phyloP scores from a whole-genome alignment of 129 eudicot species.

The Artemisia argyi region DNA sequence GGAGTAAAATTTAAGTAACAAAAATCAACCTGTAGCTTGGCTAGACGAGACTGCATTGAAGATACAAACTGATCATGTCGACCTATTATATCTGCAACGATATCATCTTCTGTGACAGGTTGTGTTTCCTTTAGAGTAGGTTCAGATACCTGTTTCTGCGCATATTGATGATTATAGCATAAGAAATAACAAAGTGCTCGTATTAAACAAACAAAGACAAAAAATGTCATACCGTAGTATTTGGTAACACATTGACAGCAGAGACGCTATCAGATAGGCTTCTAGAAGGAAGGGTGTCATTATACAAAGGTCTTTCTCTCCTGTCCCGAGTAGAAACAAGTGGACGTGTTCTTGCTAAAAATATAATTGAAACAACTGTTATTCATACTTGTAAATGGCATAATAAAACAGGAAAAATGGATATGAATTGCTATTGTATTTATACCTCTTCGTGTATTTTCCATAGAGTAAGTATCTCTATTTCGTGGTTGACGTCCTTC shows the following conservation, averaged over 20 bases:
- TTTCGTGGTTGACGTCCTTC: constrained; percentile 53
- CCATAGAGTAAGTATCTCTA: constrained; percentile 49
- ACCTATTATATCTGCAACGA: constrained; percentile 61
- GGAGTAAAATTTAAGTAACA: neutral
- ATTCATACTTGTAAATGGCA: constrained; percentile 22
- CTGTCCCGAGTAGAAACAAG: constrained; percentile 70
- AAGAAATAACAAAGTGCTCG: constrained; percentile 7
- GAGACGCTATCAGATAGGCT: constrained; percentile 42
- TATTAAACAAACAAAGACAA: constrained; percentile 11
- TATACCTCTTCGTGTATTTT: constrained; percentile 65
- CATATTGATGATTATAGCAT: constrained; percentile 10
- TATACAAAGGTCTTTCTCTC: constrained; percentile 55
- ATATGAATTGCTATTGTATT: constrained; percentile 9
- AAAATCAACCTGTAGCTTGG: constrained; percentile 71
- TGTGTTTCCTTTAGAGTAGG: constrained; percentile 47
- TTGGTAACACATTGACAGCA: constrained; percentile 39
- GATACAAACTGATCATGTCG: constrained; percentile 74
- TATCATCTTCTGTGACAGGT: constrained; percentile 61
- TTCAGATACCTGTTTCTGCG: constrained; percentile 45
- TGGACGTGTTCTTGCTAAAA: constrained; percentile 63
- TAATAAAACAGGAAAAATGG: constrained; percentile 12
- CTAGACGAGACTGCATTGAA: constrained; percentile 79
- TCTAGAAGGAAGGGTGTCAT: constrained; percentile 57
- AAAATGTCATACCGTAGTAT: constrained; percentile 43
- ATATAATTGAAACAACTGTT: constrained; percentile 1